phyloP scores from a whole-genome alignment of 2,329 filamentous ascomycete species.

The Xylaria sp. region DNA sequence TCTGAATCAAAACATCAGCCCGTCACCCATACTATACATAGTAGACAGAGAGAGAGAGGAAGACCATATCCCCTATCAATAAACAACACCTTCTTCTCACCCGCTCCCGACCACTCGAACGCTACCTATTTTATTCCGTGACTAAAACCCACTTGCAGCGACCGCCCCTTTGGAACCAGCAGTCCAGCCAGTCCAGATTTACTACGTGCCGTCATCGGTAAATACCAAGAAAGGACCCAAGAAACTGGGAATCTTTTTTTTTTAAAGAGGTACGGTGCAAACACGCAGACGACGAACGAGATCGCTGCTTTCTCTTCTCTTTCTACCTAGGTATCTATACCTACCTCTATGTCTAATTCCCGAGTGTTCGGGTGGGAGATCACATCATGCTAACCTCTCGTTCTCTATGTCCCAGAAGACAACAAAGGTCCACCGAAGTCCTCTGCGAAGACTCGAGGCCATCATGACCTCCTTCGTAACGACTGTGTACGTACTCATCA shows the following conservation, averaged over 20 bases:
- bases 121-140: background rate
- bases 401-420: conserved; percentile 23
- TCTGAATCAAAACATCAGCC: conserved; percentile 16
- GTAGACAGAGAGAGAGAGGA: background rate
- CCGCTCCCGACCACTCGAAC: conserved; percentile 5
- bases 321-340: too few species aligned
- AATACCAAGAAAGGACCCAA: background rate
- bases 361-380: background rate
- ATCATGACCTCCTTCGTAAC: conserved; percentile 74
- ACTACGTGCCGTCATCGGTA: background rate
- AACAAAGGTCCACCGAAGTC: conserved; percentile 10
- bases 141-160: background rate
- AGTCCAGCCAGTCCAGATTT: background rate
- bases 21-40: background rate
- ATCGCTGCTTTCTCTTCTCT: too few species aligned
- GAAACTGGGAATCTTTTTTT: too few species aligned
- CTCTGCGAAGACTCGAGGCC: conserved; percentile 21
- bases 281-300: background rate
- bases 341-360: background rate
- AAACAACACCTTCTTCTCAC: conserved; percentile 1
- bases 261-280: too few species aligned
- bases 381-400: conserved; percentile 23
- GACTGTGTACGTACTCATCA: conserved; percentile 42
- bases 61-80: conserved; percentile 12
- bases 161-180: background rate